Evolutionary conservation across 345 rosid species (phyloP), one percentile per base, ranked within the genome.

Genomic region (Populus simonii): DNA sequence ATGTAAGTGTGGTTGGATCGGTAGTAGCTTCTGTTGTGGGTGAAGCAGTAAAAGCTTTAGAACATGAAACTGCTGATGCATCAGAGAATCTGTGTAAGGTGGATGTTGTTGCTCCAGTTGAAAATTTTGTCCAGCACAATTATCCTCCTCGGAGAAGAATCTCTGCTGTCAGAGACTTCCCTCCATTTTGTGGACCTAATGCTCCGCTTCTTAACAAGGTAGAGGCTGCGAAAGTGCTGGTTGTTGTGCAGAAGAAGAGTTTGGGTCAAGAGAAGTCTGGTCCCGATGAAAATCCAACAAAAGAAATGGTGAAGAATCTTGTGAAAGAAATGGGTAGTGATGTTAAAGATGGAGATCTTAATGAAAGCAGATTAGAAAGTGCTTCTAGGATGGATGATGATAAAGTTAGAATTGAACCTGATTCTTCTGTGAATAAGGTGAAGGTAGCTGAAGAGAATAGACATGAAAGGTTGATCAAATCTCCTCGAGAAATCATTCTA

Each of bases 101-200:
- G 57, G 81, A 80, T 77, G 63, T 41, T 67, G n/a, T 53, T 79
- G 22, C 69, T 78, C 10, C 57, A 12, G 49, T 77, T 45, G 73
- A 79, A 67, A 61, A 79, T 23, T 5, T 61, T 15, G 27, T 57
- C 66, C 63, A 51, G 12, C 41, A 66, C 74, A 87, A 76, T 23
- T 87, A 86, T 78, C 89, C 84, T 66, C 84, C 88, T 12, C 82
- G 84, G 74, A 88, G 91, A 87, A 86, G 70, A 62, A 80, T 87
- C 76, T 78, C 84, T 1, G 89, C 88, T 47, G 68, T 83, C 18
- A 85, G 93, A 81, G 86, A 86, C 76, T 93, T 87, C 73, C 90
- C 96, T 74, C 88, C 85, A 15, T 47, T 68, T 36, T 87, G 87
- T 68, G 90, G 92, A 79, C 76, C 83, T 76, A 89, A 83, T 49